Conservation (phyloP, 2,329 filamentous ascomycete species). For the Plectosphaerella cucumerina region DNA sequence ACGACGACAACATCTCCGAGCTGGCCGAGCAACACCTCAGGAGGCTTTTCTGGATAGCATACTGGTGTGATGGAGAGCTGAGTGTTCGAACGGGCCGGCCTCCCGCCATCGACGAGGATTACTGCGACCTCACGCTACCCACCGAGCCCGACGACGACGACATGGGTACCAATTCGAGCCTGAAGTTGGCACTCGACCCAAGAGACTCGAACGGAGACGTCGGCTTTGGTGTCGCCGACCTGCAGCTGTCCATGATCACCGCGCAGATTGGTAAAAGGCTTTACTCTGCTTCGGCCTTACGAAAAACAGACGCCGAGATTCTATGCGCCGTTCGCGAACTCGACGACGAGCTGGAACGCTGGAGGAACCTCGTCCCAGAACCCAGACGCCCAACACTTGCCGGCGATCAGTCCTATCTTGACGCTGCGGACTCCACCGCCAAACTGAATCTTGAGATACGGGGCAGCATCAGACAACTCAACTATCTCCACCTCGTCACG, state of each 20-base stretch:
- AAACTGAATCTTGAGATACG: slow-evolving; percentile 36
- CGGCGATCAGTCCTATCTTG: slow-evolving; percentile 23
- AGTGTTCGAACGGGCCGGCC: slow-evolving; percentile 49
- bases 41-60: slow-evolving; percentile 50
- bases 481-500: slow-evolving; percentile 52
- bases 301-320: slow-evolving; percentile 50
- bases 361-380: slow-evolving; percentile 44
- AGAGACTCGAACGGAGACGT: not conserved
- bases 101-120: slow-evolving; percentile 43
- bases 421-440: slow-evolving; percentile 7
- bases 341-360: slow-evolving; percentile 51
- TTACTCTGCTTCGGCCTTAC: slow-evolving; percentile 42
- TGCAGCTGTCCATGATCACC: slow-evolving; percentile 48
- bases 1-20: not conserved
- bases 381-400: slow-evolving; percentile 43
- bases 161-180: not conserved
- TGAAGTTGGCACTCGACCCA: not conserved
- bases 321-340: slow-evolving; percentile 51
- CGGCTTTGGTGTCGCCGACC: slow-evolving; percentile 34
- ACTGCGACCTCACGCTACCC: slow-evolving; percentile 49
- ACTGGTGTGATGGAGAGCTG: slow-evolving; percentile 50
- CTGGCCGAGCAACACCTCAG: slow-evolving; percentile 22
- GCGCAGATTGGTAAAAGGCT: slow-evolving; percentile 42
- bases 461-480: slow-evolving; percentile 42
- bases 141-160: not conserved